Percentiles rank a stretch among this genome's conserved stretches.
Conservation (phyloP, 176 grass and related monocot species). For the Oryza longistaminata region DNA sequence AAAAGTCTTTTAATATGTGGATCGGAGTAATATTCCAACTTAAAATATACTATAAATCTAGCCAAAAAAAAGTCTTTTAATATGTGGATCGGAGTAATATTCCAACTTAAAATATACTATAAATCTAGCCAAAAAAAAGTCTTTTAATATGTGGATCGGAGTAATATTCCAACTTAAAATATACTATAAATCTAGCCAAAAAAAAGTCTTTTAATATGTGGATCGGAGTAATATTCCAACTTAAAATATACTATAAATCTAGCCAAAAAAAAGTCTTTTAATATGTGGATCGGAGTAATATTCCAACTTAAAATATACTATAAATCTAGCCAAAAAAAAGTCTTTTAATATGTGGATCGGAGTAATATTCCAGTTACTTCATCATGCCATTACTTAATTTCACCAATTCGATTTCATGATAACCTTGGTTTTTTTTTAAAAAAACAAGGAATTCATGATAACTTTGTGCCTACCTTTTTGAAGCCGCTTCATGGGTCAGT, state of each 20-base stretch:
- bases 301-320: not conserved
- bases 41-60: too few species aligned
- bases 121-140: too few species aligned
- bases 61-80: too few species aligned
- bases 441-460: constrained; percentile 12
- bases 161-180: too few species aligned
- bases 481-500: constrained; percentile 76
- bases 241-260: not conserved
- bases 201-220: not conserved
- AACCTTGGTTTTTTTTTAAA: not conserved
- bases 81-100: too few species aligned
- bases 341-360: not conserved
- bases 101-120: too few species aligned
- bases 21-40: too few species aligned
- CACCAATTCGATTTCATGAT: constrained; percentile 25
- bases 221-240: not conserved
- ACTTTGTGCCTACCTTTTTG: constrained; percentile 26
- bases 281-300: not conserved
- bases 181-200: too few species aligned
- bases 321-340: not conserved
- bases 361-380: constrained; percentile 20
- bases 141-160: too few species aligned
- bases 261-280: not conserved
- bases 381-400: not conserved
- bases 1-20: too few species aligned